Evolutionary conservation across 305 asterid genomes (phyloP), one percentile per base, ranked within the genome.

Genomic region (Plantago lanceolata): DNA sequence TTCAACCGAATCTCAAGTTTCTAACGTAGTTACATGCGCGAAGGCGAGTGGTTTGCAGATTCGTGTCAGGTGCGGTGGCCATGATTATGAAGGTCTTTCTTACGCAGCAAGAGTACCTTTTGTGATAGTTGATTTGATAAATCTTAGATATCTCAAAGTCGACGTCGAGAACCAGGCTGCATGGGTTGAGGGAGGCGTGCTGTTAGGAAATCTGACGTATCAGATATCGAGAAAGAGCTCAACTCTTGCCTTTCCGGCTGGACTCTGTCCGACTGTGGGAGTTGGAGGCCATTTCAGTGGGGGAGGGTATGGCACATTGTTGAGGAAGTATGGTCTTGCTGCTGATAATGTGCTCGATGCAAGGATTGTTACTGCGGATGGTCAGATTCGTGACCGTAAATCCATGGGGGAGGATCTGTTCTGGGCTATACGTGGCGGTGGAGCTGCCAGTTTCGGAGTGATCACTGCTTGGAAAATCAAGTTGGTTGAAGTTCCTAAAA

Each of bases 231-330:
- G 68, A 18, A 66, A 61, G 5, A 81, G 82, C 54, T 50, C 47
- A 18, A 50, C 61, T 20, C 80, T 58, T 6, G 86, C 74, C 2
- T 81, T 75, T 33, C 86, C 86, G 0, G 66, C 71, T 0, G 83
- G 82, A 18, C 68, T 82, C 5, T 76, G 81, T 35, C 63, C 77
- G 1, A 81, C 81, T 26, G 6, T 81, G 47, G 96, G 96, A 21
- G 59, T 88, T 47, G 93, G 96, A 0, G 96, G 96, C 57, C 96
- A 88, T 73, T 77, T 88, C 40, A 85, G 85, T 0, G 96, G 94
- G 15, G 96, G 96, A 8, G 96, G 87, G 7, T 88, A 88, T 28
- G 94, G 96, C 9, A 31, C 87, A 45, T 72, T 88, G 81, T 83
- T 85, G 94, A 59, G 96, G 29, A 85, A 82, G 60, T 74, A 78